These are phyloP conservation scores for Microbotryum silenes-acaulis DNA, from an alignment of 1,284 basidiomycete genomes.

Conservation along the genomic window DNA sequence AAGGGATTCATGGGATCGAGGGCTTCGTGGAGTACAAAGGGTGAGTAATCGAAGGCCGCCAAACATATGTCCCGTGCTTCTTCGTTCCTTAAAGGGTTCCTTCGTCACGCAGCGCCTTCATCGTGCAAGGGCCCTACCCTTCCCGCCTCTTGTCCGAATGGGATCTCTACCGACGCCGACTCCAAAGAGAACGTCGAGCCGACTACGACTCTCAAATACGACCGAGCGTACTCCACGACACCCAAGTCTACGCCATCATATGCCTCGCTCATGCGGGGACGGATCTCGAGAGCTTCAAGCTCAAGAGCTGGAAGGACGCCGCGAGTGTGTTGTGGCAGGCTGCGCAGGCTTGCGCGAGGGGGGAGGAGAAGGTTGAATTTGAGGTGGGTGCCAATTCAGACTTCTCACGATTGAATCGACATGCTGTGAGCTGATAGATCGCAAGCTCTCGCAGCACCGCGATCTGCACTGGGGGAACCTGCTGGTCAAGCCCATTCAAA, in stretches of 20 bases:
- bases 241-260: constrained; percentile 79
- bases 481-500: constrained; percentile 56
- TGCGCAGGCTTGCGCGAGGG: constrained; percentile 61
- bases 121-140: constrained; percentile 81
- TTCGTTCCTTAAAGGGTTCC: too few species aligned
- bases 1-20: constrained; percentile 52
- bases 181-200: constrained; percentile 40
- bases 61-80: too few species aligned
- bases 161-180: constrained; percentile 57
- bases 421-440: not conserved
- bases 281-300: constrained; percentile 70
- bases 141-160: constrained; percentile 66
- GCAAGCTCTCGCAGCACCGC: constrained; percentile 59
- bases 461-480: constrained; percentile 99
- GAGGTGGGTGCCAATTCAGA: constrained; percentile 56
- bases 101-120: constrained; percentile 51
- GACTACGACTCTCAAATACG: constrained; percentile 67
- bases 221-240: constrained; percentile 64
- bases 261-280: constrained; percentile 79
- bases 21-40: constrained; percentile 71
- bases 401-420: not conserved
- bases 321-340: constrained; percentile 87
- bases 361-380: constrained; percentile 69
- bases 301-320: constrained; percentile 67
- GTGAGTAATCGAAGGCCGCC: constrained; percentile 37